These are phyloP conservation scores for Hordeum vulgare DNA, from an alignment of 176 grass and related monocot species.

Conservation along the genomic window MorexV3_pseudomolecules_assembly NC_058524.1:413783836-413784335, in stretches of 20 bases:
- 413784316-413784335: background rate
- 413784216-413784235: slow-evolving; percentile 99
- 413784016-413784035: background rate
- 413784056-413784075: background rate
- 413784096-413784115: slow-evolving; percentile 88
- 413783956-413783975: background rate
- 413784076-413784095: slow-evolving; percentile 72
- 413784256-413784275: slow-evolving; percentile 87
- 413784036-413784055: background rate
- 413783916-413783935: background rate
- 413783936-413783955: background rate
- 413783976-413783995: background rate
- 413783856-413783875: background rate
- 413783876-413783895: background rate
- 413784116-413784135: slow-evolving; percentile 85
- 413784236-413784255: slow-evolving; percentile 87
- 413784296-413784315: slow-evolving; percentile 42
- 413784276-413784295: slow-evolving; percentile 81
- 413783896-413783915: background rate
- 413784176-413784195: slow-evolving; percentile 70
- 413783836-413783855: background rate
- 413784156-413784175: slow-evolving; percentile 94
- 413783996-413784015: background rate
- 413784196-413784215: slow-evolving; percentile 95
- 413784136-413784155: slow-evolving; percentile 92